A percentile compares a stretch with the other conserved stretches of the same genome.
These are phyloP conservation scores for Leucosporidium yakuticum DNA, from an alignment of 768 basidiomycete genomes.

Conservation along the genomic window DNA sequence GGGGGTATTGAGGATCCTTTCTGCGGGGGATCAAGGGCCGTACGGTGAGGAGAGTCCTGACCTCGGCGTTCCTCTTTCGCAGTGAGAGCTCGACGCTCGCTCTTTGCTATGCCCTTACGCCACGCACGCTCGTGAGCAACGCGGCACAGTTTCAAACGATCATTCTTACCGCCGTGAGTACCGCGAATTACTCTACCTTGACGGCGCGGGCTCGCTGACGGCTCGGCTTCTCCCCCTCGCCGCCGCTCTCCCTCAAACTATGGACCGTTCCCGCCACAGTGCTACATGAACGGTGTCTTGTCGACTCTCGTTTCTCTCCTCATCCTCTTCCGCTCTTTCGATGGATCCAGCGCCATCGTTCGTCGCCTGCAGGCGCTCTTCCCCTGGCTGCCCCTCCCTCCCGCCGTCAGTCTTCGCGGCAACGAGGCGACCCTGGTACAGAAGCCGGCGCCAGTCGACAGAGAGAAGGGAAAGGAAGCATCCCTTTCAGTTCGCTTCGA, in stretches of 20 bases:
- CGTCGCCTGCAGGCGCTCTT: background rate
- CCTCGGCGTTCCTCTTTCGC: no score
- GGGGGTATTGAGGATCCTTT: no score
- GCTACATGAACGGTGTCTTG: conserved; percentile 26
- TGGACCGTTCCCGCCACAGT: background rate
- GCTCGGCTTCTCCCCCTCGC: no score
- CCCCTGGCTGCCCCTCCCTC: conserved; percentile 21
- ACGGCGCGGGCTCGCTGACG: no score
- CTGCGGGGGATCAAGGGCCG: no score
- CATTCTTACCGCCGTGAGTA: background rate
- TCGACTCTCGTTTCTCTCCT: conserved; percentile 22
- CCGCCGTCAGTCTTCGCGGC: conserved; percentile 1
- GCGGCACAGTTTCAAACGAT: background rate
- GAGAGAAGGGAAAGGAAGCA: no score
- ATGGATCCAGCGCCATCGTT: conserved; percentile 4
- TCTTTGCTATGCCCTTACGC: background rate
- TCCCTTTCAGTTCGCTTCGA: no score
- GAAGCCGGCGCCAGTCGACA: no score
- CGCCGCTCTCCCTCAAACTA: background rate
- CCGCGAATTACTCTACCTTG: no score
- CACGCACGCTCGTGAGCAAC: background rate
- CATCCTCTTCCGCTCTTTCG: conserved; percentile 31
- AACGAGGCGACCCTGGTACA: background rate
- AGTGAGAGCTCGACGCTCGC: background rate
- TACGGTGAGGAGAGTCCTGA: no score